Base-by-base conservation (phyloP, 192 early-diverging fungal genomes). In the Backusella tuberculispora region DNA sequence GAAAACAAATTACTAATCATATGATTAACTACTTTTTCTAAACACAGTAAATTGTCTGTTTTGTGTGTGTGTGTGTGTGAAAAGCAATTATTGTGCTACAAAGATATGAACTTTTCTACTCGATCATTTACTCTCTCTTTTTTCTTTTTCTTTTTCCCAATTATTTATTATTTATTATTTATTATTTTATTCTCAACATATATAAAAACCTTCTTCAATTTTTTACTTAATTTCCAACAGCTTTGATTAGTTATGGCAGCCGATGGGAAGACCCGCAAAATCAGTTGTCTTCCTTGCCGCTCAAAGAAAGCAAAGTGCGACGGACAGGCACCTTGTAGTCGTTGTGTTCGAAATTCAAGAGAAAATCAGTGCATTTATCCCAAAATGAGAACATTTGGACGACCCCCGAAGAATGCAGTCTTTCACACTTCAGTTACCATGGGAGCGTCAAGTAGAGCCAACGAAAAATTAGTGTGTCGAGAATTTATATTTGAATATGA, bases 371-470 rank as follows among this genome's bases (percentile, higher is more conserved):
- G 78, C 34, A 66, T 66, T 15, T 80, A 73, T 43, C 45, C 29
- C 3, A 37, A 65, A 40, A 48, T 74, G 12, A 74, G 78, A 38
- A 40, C 63, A 43, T 74, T 72, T 17, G 78, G 78, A 19, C 74
- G 78, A 38, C 78, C 78, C 14, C 69, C 78, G 0, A 80, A 80
- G 44, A 80, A 80, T 34, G 74, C 74, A 12, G 78, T 80, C 12
- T 63, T 80, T 6, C 76, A 80, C 19, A 74, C 71, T 40, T 60
- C 72, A 40, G 71, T 76, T 4, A 53, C 74, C 13, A 17, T 42
- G 50, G 56, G 45, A 38, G 21, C 53, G 9, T 24, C 53, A 60
- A 60, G 21, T 50, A 19, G 26, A 19, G 53, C 53, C 3, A 60
- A 60, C 26, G 53, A 60, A 60, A 60, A 13, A 7, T 24, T 60